Evolutionary conservation across 2,329 filamentous ascomycete species (phyloP).

Genomic region (Xylariaceae sp.): DNA sequence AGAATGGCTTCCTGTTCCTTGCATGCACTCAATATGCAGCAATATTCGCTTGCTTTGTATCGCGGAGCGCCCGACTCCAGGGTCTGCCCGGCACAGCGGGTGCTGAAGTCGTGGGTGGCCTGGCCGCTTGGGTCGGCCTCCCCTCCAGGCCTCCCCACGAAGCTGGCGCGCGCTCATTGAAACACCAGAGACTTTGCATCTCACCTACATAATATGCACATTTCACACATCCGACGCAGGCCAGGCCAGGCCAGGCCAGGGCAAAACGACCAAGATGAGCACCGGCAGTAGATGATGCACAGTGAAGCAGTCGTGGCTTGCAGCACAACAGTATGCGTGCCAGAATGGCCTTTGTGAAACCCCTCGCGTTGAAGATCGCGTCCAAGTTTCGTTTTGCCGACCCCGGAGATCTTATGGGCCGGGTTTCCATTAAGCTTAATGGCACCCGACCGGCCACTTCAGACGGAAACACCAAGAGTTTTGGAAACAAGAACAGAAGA

Average conservation of each 20-base stretch:
- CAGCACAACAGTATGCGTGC: neutral
- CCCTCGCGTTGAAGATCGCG: conserved; percentile 9
- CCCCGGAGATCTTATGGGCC: conserved; percentile 11
- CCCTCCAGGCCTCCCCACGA: too few relatives aligned
- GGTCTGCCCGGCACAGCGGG: too few relatives aligned
- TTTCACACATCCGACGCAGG: too few relatives aligned
- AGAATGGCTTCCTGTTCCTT: too few relatives aligned
- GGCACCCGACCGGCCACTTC: conserved; percentile 2
- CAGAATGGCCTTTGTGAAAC: conserved; percentile 7
- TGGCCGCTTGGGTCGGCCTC: too few relatives aligned
- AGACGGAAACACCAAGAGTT: conserved; percentile 13
- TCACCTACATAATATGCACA: too few relatives aligned
- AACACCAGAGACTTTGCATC: too few relatives aligned
- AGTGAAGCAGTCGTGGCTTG: neutral
- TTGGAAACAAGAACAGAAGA: neutral
- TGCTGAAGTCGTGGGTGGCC: too few relatives aligned
- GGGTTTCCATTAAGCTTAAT: conserved; percentile 2
- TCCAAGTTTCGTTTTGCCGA: conserved; percentile 2
- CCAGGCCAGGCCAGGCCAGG: too few relatives aligned
- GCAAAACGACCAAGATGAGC: neutral
- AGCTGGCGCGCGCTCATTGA: too few relatives aligned
- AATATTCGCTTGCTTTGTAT: conserved; percentile 3
- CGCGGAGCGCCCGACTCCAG: conserved; percentile 8
- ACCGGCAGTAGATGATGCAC: neutral
- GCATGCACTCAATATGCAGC: too few relatives aligned